These are phyloP conservation scores for Neofusicoccum umdonicola DNA, from an alignment of 2,329 filamentous ascomycete species.

Conservation along the genomic window DNA sequence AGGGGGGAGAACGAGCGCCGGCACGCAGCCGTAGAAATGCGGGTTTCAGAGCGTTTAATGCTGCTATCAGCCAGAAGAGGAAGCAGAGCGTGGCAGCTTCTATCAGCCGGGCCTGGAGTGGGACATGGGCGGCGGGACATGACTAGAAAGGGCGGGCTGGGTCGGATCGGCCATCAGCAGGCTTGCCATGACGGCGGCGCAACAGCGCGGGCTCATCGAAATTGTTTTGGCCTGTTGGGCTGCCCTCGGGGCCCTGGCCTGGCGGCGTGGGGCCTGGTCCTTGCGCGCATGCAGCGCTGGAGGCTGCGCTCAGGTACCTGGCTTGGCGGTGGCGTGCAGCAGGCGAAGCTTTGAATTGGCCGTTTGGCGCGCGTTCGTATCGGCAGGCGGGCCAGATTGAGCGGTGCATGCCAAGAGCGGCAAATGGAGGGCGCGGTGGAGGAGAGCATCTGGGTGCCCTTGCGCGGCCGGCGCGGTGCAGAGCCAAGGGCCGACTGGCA, in stretches of 20 bases:
- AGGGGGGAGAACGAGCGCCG: slow-evolving; percentile 15
- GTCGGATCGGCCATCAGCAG: neutral
- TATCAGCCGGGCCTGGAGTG: neutral
- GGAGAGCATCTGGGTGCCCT: neutral
- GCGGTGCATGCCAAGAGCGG: slow-evolving; percentile 1
- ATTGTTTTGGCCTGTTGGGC: neutral
- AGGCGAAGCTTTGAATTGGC: slow-evolving; percentile 2
- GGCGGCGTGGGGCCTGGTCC: slow-evolving; percentile 5
- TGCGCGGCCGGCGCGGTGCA: neutral
- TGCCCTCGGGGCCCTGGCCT: neutral
- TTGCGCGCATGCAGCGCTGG: slow-evolving; percentile 3
- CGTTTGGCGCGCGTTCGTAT: slow-evolving; percentile 3
- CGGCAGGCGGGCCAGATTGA: neutral
- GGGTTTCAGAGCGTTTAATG: slow-evolving; percentile 14
- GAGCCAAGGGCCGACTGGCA: too few relatives aligned
- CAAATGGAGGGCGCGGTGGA: neutral
- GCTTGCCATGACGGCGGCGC: neutral
- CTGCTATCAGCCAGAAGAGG: slow-evolving; percentile 10
- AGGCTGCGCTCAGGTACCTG: slow-evolving; percentile 9
- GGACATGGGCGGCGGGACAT: neutral
- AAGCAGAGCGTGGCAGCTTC: neutral
- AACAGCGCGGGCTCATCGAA: neutral
- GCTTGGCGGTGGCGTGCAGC: slow-evolving; percentile 10
- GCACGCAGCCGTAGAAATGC: slow-evolving; percentile 10
- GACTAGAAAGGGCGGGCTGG: slow-evolving; percentile 1